Base-by-base conservation (phyloP, 2,329 filamentous ascomycete species). In the Cryphonectria parasitica region DNA sequence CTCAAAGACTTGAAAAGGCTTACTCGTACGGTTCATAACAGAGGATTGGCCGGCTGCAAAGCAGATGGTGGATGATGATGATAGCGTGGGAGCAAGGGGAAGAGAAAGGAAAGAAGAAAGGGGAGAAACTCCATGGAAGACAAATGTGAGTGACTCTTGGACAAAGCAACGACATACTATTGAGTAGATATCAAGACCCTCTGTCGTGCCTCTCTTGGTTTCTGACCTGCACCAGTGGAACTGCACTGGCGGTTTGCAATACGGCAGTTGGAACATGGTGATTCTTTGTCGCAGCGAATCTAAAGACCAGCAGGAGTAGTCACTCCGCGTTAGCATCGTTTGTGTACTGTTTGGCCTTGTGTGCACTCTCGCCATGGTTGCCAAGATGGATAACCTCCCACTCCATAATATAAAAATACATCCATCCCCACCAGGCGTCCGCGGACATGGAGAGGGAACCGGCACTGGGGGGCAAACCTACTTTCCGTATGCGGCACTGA, bases 251-350 rank as follows among this genome's bases (percentile, higher is more conserved):
- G 81, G 72, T 84, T 84, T 39, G 86, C 85, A 34, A 83, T 86
- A 45, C 84, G 83, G 75, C 87, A 89, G 74, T 88, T 89, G 67
- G 86, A 85, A 76, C 87, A 89, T 36, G 87, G 87, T 72, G 83
- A 84, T 56, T 87, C 84, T 77, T 87, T 88, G 76, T 89, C 86
- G 75, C 87, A 89, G 63, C 86, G 85, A 69, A 89, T 87, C 87
- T 89, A 45, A n/a, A 15, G 73, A 39, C 61, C n/a, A 36, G 58
- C 10, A 8, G 36, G 41, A 49, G 8, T 36, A 60, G 49, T 6
- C 43, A 25, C 45, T 15, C 54, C 25, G 8, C 7, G 54, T 66
- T 36, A 66, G 63, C 54, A 65, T 62, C 39, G 54, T 56, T 2
- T 56, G 28, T 56, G 54, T 56, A 5, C 11, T 13, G 2, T 2